Conservation (phyloP, 257 asterid genomes). For the Solanum stenotomum region DNA sequence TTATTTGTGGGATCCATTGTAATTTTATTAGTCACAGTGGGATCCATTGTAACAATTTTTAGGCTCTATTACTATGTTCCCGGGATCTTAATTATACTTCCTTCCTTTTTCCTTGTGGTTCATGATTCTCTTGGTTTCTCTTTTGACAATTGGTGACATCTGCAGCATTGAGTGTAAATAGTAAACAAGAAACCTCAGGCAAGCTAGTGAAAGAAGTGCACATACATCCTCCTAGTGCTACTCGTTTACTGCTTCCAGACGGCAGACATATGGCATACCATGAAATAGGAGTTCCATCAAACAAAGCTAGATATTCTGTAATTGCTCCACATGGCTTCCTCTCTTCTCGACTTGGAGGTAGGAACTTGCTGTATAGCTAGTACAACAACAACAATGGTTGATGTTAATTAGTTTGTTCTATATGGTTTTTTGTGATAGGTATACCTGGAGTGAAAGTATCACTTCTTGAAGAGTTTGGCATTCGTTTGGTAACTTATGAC, state of each 20-base stretch:
- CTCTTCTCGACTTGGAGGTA: slow-evolving; percentile 81
- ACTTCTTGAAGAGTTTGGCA: slow-evolving; percentile 72
- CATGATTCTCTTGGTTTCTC: background rate
- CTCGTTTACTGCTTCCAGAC: slow-evolving; percentile 58
- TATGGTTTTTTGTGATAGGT: slow-evolving; percentile 30
- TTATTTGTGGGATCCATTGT: background rate
- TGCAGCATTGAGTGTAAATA: slow-evolving; percentile 52
- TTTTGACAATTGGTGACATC: background rate
- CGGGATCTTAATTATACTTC: background rate
- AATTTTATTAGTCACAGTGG: background rate
- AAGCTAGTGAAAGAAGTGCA: slow-evolving; percentile 35
- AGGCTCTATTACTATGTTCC: background rate
- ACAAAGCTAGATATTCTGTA: slow-evolving; percentile 53
- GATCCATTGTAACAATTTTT: background rate
- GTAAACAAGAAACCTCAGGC: slow-evolving; percentile 17
- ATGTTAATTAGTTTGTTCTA: background rate
- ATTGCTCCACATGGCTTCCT: slow-evolving; percentile 59
- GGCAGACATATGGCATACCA: slow-evolving; percentile 72
- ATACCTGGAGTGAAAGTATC: slow-evolving; percentile 46
- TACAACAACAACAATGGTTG: background rate
- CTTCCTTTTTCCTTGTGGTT: background rate
- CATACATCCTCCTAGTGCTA: slow-evolving; percentile 67
- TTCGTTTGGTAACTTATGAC: slow-evolving; percentile 67
- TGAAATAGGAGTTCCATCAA: slow-evolving; percentile 61
- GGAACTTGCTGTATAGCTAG: background rate